Evolutionary conservation across 2,329 filamentous ascomycete genomes (phyloP).

Genomic region (Cadophora sp.): DNA sequence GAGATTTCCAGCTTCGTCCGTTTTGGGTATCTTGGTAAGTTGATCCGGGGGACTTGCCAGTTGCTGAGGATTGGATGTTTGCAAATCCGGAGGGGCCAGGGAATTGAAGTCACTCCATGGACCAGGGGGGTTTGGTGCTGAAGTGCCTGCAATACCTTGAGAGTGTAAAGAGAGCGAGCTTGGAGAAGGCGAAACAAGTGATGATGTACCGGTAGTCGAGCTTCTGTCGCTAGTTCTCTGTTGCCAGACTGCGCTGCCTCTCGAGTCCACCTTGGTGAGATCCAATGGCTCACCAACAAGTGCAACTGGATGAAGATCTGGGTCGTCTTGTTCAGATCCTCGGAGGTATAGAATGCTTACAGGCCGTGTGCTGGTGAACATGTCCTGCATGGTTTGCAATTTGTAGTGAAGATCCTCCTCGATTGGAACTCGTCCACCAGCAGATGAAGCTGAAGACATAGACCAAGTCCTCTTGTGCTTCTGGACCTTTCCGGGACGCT

Average conservation of each 20-base stretch:
- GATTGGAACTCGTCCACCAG: slow-evolving; percentile 59
- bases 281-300: slow-evolving; percentile 72
- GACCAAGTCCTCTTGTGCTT: slow-evolving; percentile 98
- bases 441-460: slow-evolving; percentile 79
- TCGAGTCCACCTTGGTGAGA: slow-evolving; percentile 57
- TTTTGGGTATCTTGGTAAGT: slow-evolving; percentile 61
- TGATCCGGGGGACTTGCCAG: slow-evolving; percentile 56
- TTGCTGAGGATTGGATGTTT: slow-evolving; percentile 50
- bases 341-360: slow-evolving; percentile 80
- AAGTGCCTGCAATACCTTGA: slow-evolving; percentile 52
- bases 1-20: slow-evolving; percentile 68
- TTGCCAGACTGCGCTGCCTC: slow-evolving; percentile 47
- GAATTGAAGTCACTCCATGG: slow-evolving; percentile 66
- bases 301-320: slow-evolving; percentile 78
- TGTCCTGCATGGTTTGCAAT: slow-evolving; percentile 79
- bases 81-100: slow-evolving; percentile 56
- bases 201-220: slow-evolving; percentile 65
- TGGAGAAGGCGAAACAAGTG: slow-evolving; percentile 69
- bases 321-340: slow-evolving; percentile 80
- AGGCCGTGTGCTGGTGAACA: slow-evolving; percentile 85
- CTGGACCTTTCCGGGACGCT: slow-evolving; percentile 79
- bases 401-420: slow-evolving; percentile 83
- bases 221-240: slow-evolving; percentile 58
- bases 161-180: slow-evolving; percentile 69
- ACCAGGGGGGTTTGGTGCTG: slow-evolving; percentile 45